Evolutionary conservation across 179 eudicot genomes (phyloP).

Genomic region (Camellia oleifera): DNA sequence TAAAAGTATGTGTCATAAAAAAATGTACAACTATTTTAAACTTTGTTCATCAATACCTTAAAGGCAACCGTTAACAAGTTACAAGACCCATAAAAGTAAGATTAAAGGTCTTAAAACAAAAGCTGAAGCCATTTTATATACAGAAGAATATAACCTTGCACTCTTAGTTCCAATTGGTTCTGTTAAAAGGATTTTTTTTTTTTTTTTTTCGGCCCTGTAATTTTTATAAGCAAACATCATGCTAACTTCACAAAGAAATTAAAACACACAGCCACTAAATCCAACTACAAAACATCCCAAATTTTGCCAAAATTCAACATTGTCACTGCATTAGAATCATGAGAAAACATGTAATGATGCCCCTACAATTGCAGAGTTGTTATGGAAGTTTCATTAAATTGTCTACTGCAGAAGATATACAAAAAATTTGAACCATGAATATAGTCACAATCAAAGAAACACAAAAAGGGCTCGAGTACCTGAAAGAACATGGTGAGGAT

Average conservation of each 20-base stretch:
- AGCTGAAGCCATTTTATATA: not conserved
- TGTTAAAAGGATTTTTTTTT: not conserved
- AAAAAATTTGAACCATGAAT: too few species aligned
- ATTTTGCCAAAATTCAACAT: too few species aligned
- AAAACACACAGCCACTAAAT: not conserved
- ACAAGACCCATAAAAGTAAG: too few species aligned
- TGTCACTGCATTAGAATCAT: not conserved
- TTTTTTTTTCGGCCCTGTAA: not conserved
- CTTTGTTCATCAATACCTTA: too few species aligned
- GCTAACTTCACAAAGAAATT: not conserved
- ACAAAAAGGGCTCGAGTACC: constrained; percentile 31
- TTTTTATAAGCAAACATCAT: not conserved
- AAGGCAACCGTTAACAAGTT: too few species aligned
- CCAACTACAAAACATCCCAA: not conserved
- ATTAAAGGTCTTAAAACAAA: not conserved
- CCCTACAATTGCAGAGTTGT: not conserved
- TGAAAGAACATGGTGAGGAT: constrained; percentile 71
- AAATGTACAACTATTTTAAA: too few species aligned
- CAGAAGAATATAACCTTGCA: not conserved
- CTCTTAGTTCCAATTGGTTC: not conserved
- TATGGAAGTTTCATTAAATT: not conserved
- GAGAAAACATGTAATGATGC: not conserved
- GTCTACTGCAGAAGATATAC: too few species aligned
- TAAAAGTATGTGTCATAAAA: too few species aligned
- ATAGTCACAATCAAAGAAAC: not conserved